Evolutionary conservation across 2,329 filamentous ascomycete species (phyloP).

Genomic region (Rachicladosporium sp.): DNA sequence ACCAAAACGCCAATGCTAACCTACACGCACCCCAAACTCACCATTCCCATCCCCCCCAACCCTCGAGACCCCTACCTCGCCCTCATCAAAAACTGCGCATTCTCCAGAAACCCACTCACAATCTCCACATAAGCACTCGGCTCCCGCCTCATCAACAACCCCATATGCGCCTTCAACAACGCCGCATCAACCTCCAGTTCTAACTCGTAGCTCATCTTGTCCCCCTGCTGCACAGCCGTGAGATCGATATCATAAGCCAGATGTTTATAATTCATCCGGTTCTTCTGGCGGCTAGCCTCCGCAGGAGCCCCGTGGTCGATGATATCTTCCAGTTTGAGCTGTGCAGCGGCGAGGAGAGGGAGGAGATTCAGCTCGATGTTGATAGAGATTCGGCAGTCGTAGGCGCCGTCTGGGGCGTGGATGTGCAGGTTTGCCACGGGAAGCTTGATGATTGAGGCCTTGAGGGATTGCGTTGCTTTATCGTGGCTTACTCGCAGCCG

Average conservation of each 20-base stretch:
- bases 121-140: conserved; percentile 53
- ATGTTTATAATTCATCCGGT: conserved; percentile 83
- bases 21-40: no score
- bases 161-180: conserved; percentile 54
- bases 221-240: conserved; percentile 61
- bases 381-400: conserved; percentile 88
- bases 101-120: conserved; percentile 63
- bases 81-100: conserved; percentile 46
- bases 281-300: conserved; percentile 46
- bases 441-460: conserved; percentile 82
- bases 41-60: no score
- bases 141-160: conserved; percentile 38
- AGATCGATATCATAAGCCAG: conserved; percentile 81
- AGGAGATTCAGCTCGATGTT: conserved; percentile 77
- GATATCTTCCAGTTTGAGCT: conserved; percentile 42
- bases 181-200: conserved; percentile 62
- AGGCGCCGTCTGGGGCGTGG: conserved; percentile 59
- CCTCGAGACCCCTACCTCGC: no score
- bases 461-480: conserved; percentile 51
- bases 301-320: conserved; percentile 34
- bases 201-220: conserved; percentile 62
- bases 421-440: conserved; percentile 83
- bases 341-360: conserved; percentile 26
- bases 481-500: conserved; percentile 51
- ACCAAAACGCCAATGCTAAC: no score